phyloP scores from a whole-genome alignment of 768 basidiomycete genomes.

The Termitomyces bulborhizus region DNA sequence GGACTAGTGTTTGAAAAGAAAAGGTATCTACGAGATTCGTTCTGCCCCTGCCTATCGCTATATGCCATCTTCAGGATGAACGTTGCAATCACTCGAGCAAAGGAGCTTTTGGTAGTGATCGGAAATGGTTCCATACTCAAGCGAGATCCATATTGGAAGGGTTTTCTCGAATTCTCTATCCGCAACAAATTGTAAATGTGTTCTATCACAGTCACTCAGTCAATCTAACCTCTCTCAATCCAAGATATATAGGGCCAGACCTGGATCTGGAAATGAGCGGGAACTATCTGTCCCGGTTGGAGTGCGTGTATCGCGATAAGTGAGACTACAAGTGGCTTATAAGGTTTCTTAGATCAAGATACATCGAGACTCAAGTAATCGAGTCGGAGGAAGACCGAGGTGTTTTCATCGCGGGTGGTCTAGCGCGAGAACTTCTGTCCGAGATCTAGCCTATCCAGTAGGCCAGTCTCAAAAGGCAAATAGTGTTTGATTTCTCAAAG shows the following conservation, averaged over 20 bases:
- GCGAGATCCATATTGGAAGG: slow-evolving; percentile 45
- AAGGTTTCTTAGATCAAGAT: slow-evolving; percentile 15
- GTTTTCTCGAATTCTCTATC: slow-evolving; percentile 40
- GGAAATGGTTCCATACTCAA: slow-evolving; percentile 37
- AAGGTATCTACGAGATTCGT: slow-evolving; percentile 23
- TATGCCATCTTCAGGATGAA: slow-evolving; percentile 35
- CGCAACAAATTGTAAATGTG: slow-evolving; percentile 38
- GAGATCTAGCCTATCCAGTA: neutral
- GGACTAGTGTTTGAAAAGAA: slow-evolving; percentile 42
- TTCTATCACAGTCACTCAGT: neutral
- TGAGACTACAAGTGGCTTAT: neutral
- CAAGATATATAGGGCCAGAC: slow-evolving; percentile 38
- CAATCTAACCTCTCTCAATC: neutral
- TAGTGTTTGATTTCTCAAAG: neutral
- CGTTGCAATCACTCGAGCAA: slow-evolving; percentile 49
- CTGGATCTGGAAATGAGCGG: slow-evolving; percentile 39
- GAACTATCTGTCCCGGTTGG: slow-evolving; percentile 41
- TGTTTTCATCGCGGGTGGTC: slow-evolving; percentile 25
- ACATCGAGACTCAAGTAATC: slow-evolving; percentile 11
- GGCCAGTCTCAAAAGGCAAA: neutral
- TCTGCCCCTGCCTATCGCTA: neutral
- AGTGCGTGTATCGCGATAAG: slow-evolving; percentile 23
- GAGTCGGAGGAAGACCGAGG: slow-evolving; percentile 26
- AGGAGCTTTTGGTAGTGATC: slow-evolving; percentile 43
- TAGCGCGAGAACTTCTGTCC: slow-evolving; percentile 26